These are phyloP conservation scores for Comarum palustre DNA, from an alignment of 306 rosid genomes.

Conservation along the genomic window DNA sequence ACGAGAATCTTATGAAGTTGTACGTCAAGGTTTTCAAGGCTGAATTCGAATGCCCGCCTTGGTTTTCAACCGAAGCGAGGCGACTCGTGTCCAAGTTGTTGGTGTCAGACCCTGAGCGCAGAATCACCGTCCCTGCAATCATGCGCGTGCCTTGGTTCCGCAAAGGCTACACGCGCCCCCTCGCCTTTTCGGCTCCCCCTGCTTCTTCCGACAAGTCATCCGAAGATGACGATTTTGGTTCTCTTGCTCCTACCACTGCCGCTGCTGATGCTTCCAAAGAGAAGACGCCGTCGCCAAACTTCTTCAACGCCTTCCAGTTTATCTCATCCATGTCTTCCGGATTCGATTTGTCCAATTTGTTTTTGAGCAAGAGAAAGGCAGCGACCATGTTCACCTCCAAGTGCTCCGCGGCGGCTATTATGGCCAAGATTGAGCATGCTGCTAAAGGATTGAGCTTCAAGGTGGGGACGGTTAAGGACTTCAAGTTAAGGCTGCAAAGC, in stretches of 20 bases:
- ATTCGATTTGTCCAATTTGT: conserved; percentile 66
- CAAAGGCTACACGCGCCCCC: conserved; percentile 30
- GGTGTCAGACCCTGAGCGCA: conserved; percentile 50
- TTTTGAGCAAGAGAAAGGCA: conserved; percentile 47
- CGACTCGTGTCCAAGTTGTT: conserved; percentile 53
- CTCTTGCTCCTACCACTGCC: conserved; percentile 13
- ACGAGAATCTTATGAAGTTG: conserved; percentile 63
- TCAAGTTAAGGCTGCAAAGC: conserved; percentile 49
- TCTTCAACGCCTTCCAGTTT: conserved; percentile 72
- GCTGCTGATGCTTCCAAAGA: not conserved
- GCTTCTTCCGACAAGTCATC: not conserved
- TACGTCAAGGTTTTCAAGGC: conserved; percentile 60
- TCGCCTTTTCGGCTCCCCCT: conserved; percentile 13
- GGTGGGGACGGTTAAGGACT: conserved; percentile 48
- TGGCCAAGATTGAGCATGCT: conserved; percentile 51
- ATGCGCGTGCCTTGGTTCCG: conserved; percentile 62
- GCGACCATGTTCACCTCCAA: conserved; percentile 65
- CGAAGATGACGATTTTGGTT: not conserved
- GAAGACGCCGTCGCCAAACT: conserved; percentile 45
- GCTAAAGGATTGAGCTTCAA: conserved; percentile 50
- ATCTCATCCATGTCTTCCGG: conserved; percentile 79
- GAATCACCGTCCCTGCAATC: conserved; percentile 57
- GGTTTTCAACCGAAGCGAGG: conserved; percentile 61
- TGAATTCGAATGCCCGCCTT: conserved; percentile 57
- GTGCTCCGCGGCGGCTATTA: conserved; percentile 44